Conservation (phyloP, 768 basidiomycete genomes). For the Tricholoma bakamatsutake region DNA sequence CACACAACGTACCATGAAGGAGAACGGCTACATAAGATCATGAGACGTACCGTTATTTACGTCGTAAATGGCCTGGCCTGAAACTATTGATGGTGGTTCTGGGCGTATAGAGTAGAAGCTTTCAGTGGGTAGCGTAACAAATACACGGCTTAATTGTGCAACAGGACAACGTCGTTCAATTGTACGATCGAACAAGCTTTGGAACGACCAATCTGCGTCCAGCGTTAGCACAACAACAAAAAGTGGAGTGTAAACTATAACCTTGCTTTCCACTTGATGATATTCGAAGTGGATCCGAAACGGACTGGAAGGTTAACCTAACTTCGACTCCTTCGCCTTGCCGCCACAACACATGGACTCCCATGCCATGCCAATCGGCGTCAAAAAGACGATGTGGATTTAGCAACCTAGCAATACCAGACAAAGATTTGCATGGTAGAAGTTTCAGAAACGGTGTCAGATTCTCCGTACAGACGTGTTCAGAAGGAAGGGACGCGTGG, state of each 20-base stretch:
- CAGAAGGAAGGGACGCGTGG: conserved; percentile 74
- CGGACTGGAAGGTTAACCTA: conserved; percentile 63
- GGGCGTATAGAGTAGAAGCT: conserved; percentile 45
- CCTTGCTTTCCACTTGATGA: conserved; percentile 50
- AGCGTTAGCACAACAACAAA: conserved; percentile 2
- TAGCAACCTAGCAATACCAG: conserved; percentile 77
- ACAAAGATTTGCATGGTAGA: conserved; percentile 84
- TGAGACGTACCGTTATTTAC: conserved; percentile 37
- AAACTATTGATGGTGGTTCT: conserved; percentile 34
- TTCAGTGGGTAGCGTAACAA: conserved; percentile 40
- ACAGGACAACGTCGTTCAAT: conserved; percentile 68
- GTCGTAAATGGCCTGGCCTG: conserved; percentile 41
- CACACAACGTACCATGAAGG: conserved; percentile 9
- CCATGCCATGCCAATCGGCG: conserved; percentile 88
- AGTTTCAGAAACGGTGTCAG: conserved; percentile 94
- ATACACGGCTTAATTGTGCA: conserved; percentile 52
- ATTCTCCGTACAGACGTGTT: conserved; percentile 96
- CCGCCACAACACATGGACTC: conserved; percentile 68
- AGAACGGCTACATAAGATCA: neutral
- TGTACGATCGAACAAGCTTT: conserved; percentile 57
- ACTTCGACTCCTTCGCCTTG: conserved; percentile 56
- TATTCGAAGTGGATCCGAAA: conserved; percentile 69
- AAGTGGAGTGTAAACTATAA: conserved; percentile 18
- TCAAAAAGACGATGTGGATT: conserved; percentile 86
- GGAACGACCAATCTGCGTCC: conserved; percentile 66